phyloP scores from a whole-genome alignment of 108 stramenopile species.

The Nannochloropsis oceanica region DNA sequence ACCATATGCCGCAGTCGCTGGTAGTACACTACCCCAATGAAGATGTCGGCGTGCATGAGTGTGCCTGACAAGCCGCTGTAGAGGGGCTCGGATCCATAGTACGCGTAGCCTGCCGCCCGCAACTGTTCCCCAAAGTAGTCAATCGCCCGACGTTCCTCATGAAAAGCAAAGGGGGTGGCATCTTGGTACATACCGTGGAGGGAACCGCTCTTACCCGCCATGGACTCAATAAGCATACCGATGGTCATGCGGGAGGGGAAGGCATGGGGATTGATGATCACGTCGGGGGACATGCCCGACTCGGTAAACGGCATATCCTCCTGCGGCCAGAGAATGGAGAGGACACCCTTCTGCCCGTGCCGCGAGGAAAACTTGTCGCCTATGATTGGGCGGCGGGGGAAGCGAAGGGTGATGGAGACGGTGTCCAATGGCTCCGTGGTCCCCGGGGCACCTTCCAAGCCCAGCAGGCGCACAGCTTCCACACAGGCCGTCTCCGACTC shows the following conservation, averaged over 20 bases:
- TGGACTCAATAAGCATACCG: conserved; percentile 98
- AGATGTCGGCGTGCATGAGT: conserved; percentile 92
- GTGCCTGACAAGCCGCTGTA: conserved; percentile 94
- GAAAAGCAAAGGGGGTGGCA: conserved; percentile 92
- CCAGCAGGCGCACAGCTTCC: conserved; percentile 62
- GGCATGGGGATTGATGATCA: conserved; percentile 96
- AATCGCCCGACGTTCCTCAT: conserved; percentile 73
- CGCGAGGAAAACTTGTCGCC: conserved; percentile 98
- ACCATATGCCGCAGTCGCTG: conserved; percentile 99
- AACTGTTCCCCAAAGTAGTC: conserved; percentile 99
- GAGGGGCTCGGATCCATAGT: conserved; percentile 93
- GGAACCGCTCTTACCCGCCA: conserved; percentile 97
- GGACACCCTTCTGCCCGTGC: conserved; percentile 97
- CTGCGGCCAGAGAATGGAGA: conserved; percentile 96
- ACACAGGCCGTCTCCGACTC: conserved; percentile 75
- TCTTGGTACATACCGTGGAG: conserved; percentile 84
- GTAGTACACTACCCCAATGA: conserved; percentile 96
- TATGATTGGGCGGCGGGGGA: conserved; percentile 87
- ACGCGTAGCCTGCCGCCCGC: conserved; percentile 82
- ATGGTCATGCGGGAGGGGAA: conserved; percentile 98
- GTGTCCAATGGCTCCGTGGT: not conserved
- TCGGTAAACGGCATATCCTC: conserved; percentile 98
- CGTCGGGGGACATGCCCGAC: conserved; percentile 85
- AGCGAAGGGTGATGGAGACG: conserved; percentile 73
- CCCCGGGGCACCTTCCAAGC: conserved; percentile 8